A percentile compares a stretch with the other conserved stretches of the same genome.
Conservation (phyloP, 345 rosid genomes). For the Hevea brasiliensis region DNA sequence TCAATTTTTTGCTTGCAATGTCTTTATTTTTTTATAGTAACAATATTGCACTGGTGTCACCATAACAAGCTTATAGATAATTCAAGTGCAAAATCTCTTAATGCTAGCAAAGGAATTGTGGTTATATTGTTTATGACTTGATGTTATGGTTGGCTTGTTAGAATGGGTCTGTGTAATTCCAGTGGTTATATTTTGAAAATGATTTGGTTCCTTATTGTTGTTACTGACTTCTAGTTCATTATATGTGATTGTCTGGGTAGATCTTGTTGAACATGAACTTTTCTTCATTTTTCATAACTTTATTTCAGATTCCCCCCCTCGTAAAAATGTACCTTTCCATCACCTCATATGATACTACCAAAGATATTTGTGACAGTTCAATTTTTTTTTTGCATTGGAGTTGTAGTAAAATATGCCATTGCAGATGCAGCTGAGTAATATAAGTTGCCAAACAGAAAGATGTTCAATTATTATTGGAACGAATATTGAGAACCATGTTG, state of each 20-base stretch:
- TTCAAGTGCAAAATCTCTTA: background rate
- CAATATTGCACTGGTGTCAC: background rate
- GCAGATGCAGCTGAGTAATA: background rate
- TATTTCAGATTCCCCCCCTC: background rate
- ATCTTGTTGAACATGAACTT: background rate
- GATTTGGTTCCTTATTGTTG: background rate
- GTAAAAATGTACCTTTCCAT: background rate
- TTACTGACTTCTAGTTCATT: background rate
- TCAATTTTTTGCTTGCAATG: slow-evolving; percentile 9
- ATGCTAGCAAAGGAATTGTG: background rate
- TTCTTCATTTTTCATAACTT: background rate
- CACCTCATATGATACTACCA: background rate
- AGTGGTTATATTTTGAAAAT: background rate
- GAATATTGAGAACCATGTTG: background rate
- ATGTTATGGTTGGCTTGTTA: background rate
- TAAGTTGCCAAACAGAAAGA: background rate
- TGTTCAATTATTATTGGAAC: background rate
- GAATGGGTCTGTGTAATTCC: background rate
- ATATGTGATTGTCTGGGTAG: background rate
- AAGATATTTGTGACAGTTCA: too few relatives aligned
- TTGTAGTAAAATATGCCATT: background rate
- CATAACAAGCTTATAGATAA: background rate
- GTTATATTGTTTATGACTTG: background rate
- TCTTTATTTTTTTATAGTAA: background rate
- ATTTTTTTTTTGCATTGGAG: background rate